Percentiles rank a stretch among this genome's conserved stretches.
Evolutionary conservation across 176 grass and related monocot genomes (phyloP).

Genomic region (Oryza nivara): DNA sequence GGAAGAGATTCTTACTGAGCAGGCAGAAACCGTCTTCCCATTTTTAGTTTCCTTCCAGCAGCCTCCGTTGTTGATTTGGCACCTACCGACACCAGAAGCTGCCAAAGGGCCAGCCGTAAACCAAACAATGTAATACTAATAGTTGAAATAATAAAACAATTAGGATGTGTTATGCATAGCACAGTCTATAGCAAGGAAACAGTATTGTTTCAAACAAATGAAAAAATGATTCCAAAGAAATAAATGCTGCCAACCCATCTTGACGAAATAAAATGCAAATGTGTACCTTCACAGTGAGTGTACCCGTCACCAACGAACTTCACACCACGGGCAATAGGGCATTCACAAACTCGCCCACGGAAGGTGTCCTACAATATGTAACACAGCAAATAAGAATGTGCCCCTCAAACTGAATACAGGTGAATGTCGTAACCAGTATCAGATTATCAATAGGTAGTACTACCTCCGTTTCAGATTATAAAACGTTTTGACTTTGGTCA

Average conservation of each 20-base stretch:
- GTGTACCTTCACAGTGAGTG: conserved; percentile 76
- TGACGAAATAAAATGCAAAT: conserved; percentile 9
- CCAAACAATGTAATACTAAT: not conserved
- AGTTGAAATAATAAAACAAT: not conserved
- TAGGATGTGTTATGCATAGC: conserved; percentile 6
- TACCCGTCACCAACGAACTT: conserved; percentile 86
- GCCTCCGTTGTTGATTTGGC: conserved; percentile 84
- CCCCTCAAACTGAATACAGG: not conserved
- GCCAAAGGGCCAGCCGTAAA: not conserved
- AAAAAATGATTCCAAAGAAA: not conserved
- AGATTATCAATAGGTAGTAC: not conserved
- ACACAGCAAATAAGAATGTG: not conserved
- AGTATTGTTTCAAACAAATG: not conserved
- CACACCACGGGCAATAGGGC: conserved; percentile 72
- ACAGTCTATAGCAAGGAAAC: not conserved
- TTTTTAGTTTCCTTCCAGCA: conserved; percentile 83
- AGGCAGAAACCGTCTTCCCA: conserved; percentile 65
- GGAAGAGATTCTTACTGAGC: conserved; percentile 62
- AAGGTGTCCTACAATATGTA: conserved; percentile 69
- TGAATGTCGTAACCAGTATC: not conserved
- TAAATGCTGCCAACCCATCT: not conserved
- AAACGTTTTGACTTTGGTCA: no score
- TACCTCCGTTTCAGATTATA: no score
- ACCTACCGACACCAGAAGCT: conserved; percentile 83
- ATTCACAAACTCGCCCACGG: conserved; percentile 86